These are phyloP conservation scores for Madurella fahalii DNA, from an alignment of 2,329 filamentous ascomycete genomes.

Conservation along the genomic window DNA sequence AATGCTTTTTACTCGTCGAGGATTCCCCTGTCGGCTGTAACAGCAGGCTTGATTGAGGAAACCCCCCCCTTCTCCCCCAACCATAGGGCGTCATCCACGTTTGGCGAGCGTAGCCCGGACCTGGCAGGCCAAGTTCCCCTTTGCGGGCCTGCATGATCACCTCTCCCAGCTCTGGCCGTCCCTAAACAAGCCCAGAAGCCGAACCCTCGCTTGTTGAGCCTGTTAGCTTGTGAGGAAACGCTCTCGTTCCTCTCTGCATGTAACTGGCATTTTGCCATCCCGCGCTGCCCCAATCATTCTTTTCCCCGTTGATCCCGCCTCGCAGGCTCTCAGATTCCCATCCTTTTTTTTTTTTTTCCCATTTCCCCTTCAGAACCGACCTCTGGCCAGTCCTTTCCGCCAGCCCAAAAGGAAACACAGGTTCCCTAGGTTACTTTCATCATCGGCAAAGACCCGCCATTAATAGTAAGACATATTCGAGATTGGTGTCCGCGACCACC, in stretches of 20 bases:
- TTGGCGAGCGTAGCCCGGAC: constrained; percentile 18
- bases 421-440: background rate
- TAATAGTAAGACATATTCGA: constrained; percentile 3
- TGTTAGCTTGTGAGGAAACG: background rate
- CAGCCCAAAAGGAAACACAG: background rate
- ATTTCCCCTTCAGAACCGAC: constrained; percentile 10
- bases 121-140: constrained; percentile 14
- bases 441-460: background rate
- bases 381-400: constrained; percentile 14
- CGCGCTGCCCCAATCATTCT: constrained; percentile 3
- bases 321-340: constrained; percentile 1
- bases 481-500: no score
- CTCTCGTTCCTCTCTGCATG: background rate
- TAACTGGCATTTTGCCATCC: constrained; percentile 1
- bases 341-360: background rate
- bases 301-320: constrained; percentile 12
- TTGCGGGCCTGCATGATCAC: constrained; percentile 27
- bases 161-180: constrained; percentile 20
- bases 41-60: constrained; percentile 12
- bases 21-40: constrained; percentile 20
- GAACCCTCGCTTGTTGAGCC: constrained; percentile 6
- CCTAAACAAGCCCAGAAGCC: constrained; percentile 20
- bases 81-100: constrained; percentile 16
- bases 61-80: constrained; percentile 3
- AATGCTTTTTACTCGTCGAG: constrained; percentile 9